Evolutionary conservation across 1,139 yeast genomes (phyloP).

Genomic region (Taiozyma sp.): DNA sequence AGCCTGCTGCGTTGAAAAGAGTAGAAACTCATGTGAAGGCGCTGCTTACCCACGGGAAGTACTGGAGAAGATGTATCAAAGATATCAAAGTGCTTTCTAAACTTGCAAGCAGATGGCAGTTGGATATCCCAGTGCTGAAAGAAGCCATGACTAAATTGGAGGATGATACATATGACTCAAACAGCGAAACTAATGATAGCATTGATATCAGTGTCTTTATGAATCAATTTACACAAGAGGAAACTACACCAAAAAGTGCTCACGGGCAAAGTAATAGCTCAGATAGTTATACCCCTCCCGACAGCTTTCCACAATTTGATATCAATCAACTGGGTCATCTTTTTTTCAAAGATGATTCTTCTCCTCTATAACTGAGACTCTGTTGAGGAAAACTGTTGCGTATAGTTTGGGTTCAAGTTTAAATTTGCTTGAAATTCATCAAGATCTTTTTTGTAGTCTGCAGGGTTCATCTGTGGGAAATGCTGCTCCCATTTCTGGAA

Average conservation of each 20-base stretch:
- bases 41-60: slow-evolving; percentile 16
- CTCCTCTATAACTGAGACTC: neutral
- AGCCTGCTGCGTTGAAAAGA: slow-evolving; percentile 14
- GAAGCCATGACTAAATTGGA: neutral
- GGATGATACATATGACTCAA: neutral
- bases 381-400: neutral
- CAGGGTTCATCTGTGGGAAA: neutral
- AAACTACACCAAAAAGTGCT: neutral
- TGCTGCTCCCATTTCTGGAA: slow-evolving; percentile 1
- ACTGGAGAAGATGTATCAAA: slow-evolving; percentile 25
- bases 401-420: neutral
- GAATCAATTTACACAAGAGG: neutral
- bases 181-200: neutral
- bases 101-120: slow-evolving; percentile 23
- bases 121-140: slow-evolving; percentile 11
- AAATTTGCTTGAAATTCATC: neutral
- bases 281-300: neutral
- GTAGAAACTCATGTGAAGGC: slow-evolving; percentile 19
- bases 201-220: slow-evolving; percentile 1
- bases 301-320: neutral
- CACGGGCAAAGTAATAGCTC: neutral
- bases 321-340: neutral
- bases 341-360: neutral
- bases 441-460: neutral
- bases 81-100: slow-evolving; percentile 21